These are phyloP conservation scores for Astrothelium subdiscretum DNA, from an alignment of 495 filamentous ascomycete species.

Conservation along the genomic window DNA sequence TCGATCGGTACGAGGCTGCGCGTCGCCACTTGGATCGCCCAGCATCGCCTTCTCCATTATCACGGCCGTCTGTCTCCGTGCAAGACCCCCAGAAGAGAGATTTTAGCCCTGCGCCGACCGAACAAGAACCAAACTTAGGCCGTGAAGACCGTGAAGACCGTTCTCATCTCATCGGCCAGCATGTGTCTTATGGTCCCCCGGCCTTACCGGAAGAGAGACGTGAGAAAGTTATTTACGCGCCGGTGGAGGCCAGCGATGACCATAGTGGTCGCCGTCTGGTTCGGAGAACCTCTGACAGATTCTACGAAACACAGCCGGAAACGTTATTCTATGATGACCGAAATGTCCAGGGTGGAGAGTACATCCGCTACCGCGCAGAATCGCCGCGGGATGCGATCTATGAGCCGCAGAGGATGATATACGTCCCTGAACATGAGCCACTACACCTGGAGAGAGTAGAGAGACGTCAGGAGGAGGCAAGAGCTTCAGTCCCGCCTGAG, in stretches of 20 bases:
- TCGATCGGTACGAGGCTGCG: not conserved
- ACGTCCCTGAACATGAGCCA: not conserved
- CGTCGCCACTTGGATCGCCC: not conserved
- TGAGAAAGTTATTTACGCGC: not conserved
- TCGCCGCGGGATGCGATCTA: not conserved
- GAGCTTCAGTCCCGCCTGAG: not conserved
- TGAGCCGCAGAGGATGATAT: not conserved
- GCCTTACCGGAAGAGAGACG: not conserved
- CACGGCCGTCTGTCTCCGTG: not conserved
- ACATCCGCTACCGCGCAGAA: not conserved
- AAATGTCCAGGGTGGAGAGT: not conserved
- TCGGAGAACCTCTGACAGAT: not conserved
- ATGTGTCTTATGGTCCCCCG: not conserved
- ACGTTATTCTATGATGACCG: not conserved
- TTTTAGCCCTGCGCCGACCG: not conserved
- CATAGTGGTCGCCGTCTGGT: not conserved
- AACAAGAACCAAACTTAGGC: not conserved
- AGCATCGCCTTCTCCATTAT: not conserved
- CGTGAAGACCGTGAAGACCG: not conserved
- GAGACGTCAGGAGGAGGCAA: not conserved
- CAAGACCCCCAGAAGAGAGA: not conserved
- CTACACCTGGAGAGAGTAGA: not conserved
- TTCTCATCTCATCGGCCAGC: not conserved
- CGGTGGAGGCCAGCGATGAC: not conserved
- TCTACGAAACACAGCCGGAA: not conserved